These are phyloP conservation scores for Fusarium sp. DNA, from an alignment of 2,329 filamentous ascomycete genomes.

Conservation along the genomic window DNA sequence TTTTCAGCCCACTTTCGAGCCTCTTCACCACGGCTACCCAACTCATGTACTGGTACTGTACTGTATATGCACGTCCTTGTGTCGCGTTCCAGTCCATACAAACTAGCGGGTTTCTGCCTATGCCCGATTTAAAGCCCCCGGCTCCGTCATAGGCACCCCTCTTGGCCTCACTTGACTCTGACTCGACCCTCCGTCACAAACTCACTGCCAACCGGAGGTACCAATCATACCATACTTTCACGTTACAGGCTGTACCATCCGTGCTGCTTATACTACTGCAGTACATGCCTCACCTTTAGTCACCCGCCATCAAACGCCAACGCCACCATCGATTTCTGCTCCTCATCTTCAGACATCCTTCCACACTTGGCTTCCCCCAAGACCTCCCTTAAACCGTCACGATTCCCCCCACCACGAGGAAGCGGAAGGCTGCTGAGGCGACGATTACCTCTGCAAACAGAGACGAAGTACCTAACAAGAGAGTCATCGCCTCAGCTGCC, in stretches of 20 bases:
- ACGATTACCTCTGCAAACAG: conserved; percentile 63
- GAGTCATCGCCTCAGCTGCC: conserved; percentile 68
- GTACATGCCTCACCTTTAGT: conserved; percentile 26
- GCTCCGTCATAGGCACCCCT: conserved; percentile 43
- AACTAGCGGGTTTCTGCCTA: conserved; percentile 32
- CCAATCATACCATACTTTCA: conserved; percentile 2
- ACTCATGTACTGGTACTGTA: no score
- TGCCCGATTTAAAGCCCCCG: conserved; percentile 32
- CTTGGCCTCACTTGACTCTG: conserved; percentile 38
- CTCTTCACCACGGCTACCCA: conserved; percentile 5
- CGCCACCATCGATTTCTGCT: conserved; percentile 38
- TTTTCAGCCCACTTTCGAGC: conserved; percentile 1
- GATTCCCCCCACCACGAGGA: conserved; percentile 71
- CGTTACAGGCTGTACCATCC: neutral
- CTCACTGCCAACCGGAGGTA: conserved; percentile 14
- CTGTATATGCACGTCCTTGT: neutral
- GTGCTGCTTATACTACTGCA: conserved; percentile 2
- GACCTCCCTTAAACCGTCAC: conserved; percentile 56
- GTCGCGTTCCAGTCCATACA: conserved; percentile 7
- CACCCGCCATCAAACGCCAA: conserved; percentile 41
- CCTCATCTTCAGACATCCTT: conserved; percentile 28
- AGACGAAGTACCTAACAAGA: conserved; percentile 64
- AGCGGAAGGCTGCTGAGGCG: conserved; percentile 76
- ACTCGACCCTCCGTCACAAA: conserved; percentile 36
- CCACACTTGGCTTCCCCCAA: conserved; percentile 24